Base-by-base conservation (phyloP, 2,329 filamentous ascomycete species). In the Hymenotorrendiella dingleyae region DNA sequence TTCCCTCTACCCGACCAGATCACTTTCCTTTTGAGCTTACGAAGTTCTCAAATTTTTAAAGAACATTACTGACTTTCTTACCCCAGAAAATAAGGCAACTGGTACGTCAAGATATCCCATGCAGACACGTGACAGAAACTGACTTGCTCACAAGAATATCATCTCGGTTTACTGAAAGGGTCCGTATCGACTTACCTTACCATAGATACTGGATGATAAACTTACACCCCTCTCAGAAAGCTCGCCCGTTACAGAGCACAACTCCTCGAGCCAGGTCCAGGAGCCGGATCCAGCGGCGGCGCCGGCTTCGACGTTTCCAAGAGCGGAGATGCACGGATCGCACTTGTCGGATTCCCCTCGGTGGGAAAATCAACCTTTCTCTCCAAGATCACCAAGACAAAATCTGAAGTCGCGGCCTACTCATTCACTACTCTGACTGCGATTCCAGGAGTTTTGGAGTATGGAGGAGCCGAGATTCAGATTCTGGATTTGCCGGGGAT, bases 361-460 rank as follows among this genome's bases (percentile, higher is more conserved):
- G 93, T 98, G 39, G 93, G 93, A 64, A 98, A 98, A 71, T 98
- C 93, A 2, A 98, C 93, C 0, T 97, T 98, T 62, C 66, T 98
- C n/a, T 96, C 90, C 36, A 96, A 97, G 62, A 94, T 98, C 63
- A 98, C 93, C 37, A 97, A 95, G 69, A 98, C 94, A 28, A 89
- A 88, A 61, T 95, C 89, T 38, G 91, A 96, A 64, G 89, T 96
- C 21, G 93, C 93, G 1, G 86, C 93, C 0, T 98, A 98, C 63
- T 82, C 91, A 43, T 98, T 98, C 78, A 98, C 93, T 9, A 98
- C 93, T 1, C 73, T 98, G 33, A 98, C 93, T 8, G 94, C 93
- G 26, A 98, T 98, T 54, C 93, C 93, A 1, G 93, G 93, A 55
- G 94, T 98, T 28, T 77, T 98, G 42, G 91, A 96, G 70, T 98